Evolutionary conservation across 83 land plant genomes (phyloP).

Genomic region (Picea mariana): DNA sequence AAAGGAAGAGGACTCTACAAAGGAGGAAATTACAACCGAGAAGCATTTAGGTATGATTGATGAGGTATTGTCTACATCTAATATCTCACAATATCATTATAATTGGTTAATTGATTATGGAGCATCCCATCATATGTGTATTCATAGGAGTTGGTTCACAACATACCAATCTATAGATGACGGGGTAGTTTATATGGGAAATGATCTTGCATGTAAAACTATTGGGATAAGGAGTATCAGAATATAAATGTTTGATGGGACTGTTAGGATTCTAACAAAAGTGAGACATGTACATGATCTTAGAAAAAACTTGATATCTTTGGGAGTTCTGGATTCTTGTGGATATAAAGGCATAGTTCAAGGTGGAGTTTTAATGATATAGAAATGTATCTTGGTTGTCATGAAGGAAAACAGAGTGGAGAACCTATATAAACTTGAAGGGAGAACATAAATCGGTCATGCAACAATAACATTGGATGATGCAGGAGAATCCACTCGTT

Average conservation of each 20-base stretch:
- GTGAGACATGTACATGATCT: not conserved
- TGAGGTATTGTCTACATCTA: not conserved
- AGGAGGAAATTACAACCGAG: not conserved
- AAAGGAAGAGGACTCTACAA: not conserved
- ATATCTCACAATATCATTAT: not conserved
- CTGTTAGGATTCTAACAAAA: not conserved
- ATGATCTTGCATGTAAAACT: not conserved
- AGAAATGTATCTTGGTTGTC: not conserved
- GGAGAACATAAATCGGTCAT: not conserved
- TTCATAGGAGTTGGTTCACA: not conserved
- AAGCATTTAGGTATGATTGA: not conserved
- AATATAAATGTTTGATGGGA: not conserved
- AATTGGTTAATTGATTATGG: not conserved
- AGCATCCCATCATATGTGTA: not conserved
- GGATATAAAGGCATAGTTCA: not conserved
- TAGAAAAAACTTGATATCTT: too few relatives aligned
- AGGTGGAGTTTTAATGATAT: not conserved
- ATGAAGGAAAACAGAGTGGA: not conserved
- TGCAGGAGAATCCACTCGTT: too few relatives aligned
- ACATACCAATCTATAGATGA: not conserved
- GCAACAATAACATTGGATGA: too few relatives aligned
- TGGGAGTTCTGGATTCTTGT: not conserved
- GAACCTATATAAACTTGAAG: not conserved
- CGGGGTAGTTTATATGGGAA: not conserved
- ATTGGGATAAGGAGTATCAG: not conserved